Evolutionary conservation across 2,329 filamentous ascomycete genomes (phyloP).

Genomic region (Herpotrichia juniperi): DNA sequence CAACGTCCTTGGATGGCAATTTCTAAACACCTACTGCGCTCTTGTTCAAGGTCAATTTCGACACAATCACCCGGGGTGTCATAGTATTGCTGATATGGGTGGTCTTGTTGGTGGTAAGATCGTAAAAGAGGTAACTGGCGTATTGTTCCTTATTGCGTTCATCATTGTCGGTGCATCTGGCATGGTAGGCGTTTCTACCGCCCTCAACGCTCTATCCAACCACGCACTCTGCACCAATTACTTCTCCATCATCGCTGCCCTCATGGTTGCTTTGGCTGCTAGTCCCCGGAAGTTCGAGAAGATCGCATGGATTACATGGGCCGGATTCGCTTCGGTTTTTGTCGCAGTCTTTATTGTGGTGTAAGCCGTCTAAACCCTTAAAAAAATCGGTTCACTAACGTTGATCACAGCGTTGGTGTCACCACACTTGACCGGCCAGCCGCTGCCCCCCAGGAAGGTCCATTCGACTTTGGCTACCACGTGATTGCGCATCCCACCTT

Average conservation of each 20-base stretch:
- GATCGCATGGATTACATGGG: conserved; percentile 67
- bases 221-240: conserved; percentile 66
- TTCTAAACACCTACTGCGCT: conserved; percentile 57
- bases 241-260: conserved; percentile 63
- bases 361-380: conserved; percentile 6
- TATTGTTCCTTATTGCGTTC: conserved; percentile 64
- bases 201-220: conserved; percentile 64
- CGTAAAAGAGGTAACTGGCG: conserved; percentile 60
- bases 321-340: conserved; percentile 64
- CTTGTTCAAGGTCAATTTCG: conserved; percentile 59
- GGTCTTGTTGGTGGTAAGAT: conserved; percentile 59
- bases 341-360: conserved; percentile 64
- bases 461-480: conserved; percentile 65
- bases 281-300: conserved; percentile 66
- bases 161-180: conserved; percentile 63
- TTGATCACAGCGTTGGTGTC: conserved; percentile 55
- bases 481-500: conserved; percentile 64
- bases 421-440: conserved; percentile 64
- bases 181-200: conserved; percentile 65
- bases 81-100: conserved; percentile 65
- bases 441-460: conserved; percentile 63
- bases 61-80: conserved; percentile 58
- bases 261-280: conserved; percentile 57
- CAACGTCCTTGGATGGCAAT: conserved; percentile 55
- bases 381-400: conserved; percentile 6